Conservation (phyloP, 306 rosid species). For the Ammopiptanthus mongolicus region DNA sequence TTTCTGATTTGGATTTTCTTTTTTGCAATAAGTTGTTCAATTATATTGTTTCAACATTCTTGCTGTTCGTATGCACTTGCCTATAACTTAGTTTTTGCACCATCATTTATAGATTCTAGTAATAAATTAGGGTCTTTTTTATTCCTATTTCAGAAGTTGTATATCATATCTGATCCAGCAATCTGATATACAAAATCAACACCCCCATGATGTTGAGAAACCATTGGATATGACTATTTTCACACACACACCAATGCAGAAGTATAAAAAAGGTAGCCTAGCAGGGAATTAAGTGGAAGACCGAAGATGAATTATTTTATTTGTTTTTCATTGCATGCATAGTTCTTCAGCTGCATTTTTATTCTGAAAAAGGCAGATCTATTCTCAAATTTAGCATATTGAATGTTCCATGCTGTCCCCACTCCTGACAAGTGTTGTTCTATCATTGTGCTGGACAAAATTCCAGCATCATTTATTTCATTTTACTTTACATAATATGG, state of each 20-base stretch:
- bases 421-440: neutral
- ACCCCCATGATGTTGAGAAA: neutral
- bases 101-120: neutral
- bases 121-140: neutral
- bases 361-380: neutral
- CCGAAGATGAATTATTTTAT: neutral
- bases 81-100: neutral
- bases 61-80: neutral
- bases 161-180: neutral
- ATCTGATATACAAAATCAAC: neutral
- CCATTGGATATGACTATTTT: neutral
- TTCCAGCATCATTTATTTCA: neutral
- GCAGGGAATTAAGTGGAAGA: neutral
- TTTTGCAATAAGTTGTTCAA: neutral
- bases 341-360: neutral
- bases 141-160: neutral
- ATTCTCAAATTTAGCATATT: neutral
- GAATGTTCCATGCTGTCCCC: neutral
- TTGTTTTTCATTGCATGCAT: neutral
- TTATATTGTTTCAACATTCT: neutral
- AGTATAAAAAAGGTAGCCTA: neutral
- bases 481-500: neutral
- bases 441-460: neutral
- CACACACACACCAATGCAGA: neutral
- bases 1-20: neutral